Conservation (phyloP, 2,329 filamentous ascomycete genomes). For the Colletotrichum tropicale region DNA sequence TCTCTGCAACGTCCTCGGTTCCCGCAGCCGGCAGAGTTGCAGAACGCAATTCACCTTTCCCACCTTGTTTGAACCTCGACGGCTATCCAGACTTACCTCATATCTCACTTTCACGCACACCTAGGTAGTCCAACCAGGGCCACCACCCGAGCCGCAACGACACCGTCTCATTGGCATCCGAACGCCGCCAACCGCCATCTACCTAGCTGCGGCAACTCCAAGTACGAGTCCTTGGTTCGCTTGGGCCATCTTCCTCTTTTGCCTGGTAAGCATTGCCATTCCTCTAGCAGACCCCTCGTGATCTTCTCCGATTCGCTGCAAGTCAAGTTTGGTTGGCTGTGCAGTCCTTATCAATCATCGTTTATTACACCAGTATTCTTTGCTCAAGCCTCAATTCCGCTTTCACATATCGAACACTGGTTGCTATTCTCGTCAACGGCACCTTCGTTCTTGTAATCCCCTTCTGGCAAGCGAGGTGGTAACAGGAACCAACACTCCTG, state of each 20-base stretch:
- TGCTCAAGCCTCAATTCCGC: not conserved
- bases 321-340: not conserved
- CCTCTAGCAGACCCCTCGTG: not conserved
- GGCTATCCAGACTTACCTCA: not conserved
- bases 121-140: not conserved
- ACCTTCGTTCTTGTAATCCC: not conserved
- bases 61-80: not conserved
- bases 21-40: not conserved
- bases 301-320: not conserved
- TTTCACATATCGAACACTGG: not conserved
- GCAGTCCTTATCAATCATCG: not conserved
- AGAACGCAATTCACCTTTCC: not conserved
- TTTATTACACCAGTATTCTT: not conserved
- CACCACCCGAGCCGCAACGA: not conserved
- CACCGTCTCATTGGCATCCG: not conserved
- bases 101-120: not conserved
- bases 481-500: not conserved
- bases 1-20: not conserved
- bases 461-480: not conserved
- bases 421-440: not conserved
- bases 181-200: not conserved
- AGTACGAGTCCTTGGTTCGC: not conserved
- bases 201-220: not conserved
- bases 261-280: constrained; percentile 2
- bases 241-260: not conserved